Evolutionary conservation across 495 filamentous ascomycete species (phyloP), one percentile per base, ranked within the genome.

Genomic region (Glutinoglossum americanum): DNA sequence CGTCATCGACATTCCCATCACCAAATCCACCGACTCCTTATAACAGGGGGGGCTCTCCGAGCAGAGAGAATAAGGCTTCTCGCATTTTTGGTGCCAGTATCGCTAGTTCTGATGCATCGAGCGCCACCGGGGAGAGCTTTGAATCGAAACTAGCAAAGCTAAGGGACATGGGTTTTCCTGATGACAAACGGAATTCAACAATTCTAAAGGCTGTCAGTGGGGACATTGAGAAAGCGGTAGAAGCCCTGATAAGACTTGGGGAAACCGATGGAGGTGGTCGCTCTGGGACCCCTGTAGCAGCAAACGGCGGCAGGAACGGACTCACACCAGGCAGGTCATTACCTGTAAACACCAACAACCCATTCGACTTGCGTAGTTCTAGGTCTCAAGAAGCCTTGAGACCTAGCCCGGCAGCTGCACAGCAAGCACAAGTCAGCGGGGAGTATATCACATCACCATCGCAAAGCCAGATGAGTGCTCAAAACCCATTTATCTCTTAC

Each of bases 101-200:
- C 26, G 76, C 69, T 49, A 75, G 75, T 33, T 53, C 49, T 13
- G 49, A 53, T 15, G 6, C 49, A 28, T 10, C 49, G 10, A 30
- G 19, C 49, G 28, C n/a, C 49, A 75, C 73, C 41, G 80, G 80
- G 32, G 73, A 74, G 32, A 74, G 74, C 26, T 72, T 81, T 35
- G 80, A 83, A 45, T 63, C 72, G 5, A 94, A 95, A 68, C 70
- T 98, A 64, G 76, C 77, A 9, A 80, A 77, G 17, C 71, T 98
- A 55, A 76, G 80, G 53, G 87, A 94, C 56, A 95, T 97, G 92
- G 92, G 92, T 0, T 98, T 98, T 63, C 74, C 67, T 33, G 87
- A 98, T 65, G 83, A 90, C 37, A 81, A 80, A 59, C 77, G 84
- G 49, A 97, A 93, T 61, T 70, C 78, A 13, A 79, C 81, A 56